Conservation (phyloP, 2,329 filamentous ascomycete species). For the Colletotrichum graminicola region DNA sequence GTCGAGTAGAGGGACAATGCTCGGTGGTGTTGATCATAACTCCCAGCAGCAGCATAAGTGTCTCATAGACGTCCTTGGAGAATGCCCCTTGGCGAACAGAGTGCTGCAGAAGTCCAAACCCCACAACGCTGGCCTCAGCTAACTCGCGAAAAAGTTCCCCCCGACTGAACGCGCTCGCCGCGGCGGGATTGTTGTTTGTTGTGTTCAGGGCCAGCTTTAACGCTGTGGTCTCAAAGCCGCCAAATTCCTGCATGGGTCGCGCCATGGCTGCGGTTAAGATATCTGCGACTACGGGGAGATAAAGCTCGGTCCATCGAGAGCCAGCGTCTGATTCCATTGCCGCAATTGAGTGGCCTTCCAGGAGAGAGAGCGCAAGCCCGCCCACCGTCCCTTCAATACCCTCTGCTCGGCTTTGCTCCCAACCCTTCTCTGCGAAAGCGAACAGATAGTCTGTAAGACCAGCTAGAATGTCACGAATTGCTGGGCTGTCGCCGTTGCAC, state of each 20-base stretch:
- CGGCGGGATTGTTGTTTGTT: slow-evolving; percentile 81
- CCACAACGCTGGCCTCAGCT: slow-evolving; percentile 62
- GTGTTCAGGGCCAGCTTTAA: slow-evolving; percentile 85
- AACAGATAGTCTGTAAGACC: slow-evolving; percentile 43
- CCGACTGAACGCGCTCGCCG: slow-evolving; percentile 78
- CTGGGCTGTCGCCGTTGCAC: slow-evolving; percentile 33
- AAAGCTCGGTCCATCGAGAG: slow-evolving; percentile 59
- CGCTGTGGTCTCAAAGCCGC: slow-evolving; percentile 60
- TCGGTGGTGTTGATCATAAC: slow-evolving; percentile 91
- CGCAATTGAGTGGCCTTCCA: slow-evolving; percentile 67
- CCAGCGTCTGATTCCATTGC: slow-evolving; percentile 56
- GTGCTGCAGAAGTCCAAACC: slow-evolving; percentile 62
- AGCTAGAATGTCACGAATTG: slow-evolving; percentile 25
- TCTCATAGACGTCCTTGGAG: slow-evolving; percentile 69
- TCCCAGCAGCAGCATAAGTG: slow-evolving; percentile 82
- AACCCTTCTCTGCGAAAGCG: slow-evolving; percentile 38
- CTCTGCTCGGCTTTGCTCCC: slow-evolving; percentile 26
- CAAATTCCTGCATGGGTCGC: slow-evolving; percentile 52
- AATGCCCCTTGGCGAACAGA: slow-evolving; percentile 64
- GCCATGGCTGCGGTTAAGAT: slow-evolving; percentile 57
- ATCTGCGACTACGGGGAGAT: slow-evolving; percentile 65
- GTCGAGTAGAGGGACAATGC: slow-evolving; percentile 74
- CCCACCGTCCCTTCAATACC: slow-evolving; percentile 32
- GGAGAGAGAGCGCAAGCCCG: slow-evolving; percentile 56
- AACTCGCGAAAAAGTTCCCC: slow-evolving; percentile 65